Evolutionary conservation across 2,329 filamentous ascomycete species (phyloP).

Genomic region (Tolypocladium nubicola): DNA sequence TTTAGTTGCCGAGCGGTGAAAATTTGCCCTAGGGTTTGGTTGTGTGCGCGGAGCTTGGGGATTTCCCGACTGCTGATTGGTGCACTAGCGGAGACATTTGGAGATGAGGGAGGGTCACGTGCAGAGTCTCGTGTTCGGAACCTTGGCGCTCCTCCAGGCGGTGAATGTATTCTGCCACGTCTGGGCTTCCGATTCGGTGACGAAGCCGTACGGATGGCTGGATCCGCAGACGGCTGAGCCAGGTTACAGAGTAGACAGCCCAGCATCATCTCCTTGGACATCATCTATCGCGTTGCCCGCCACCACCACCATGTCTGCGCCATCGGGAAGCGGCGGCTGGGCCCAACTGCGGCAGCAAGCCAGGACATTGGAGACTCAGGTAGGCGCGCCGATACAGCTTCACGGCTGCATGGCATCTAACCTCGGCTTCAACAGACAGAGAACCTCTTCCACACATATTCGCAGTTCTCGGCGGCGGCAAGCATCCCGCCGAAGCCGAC

Average conservation of each 20-base stretch:
- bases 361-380: conserved; percentile 80
- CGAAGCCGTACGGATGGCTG: neutral
- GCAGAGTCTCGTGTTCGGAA: neutral
- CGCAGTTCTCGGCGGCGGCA: conserved; percentile 74
- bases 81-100: neutral
- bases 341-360: conserved; percentile 90
- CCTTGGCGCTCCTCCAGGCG: conserved; percentile 10
- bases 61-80: conserved; percentile 22
- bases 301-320: conserved; percentile 35
- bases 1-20: conserved; percentile 25
- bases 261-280: neutral
- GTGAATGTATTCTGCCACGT: conserved; percentile 13
- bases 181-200: neutral
- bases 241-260: neutral
- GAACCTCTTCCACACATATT: conserved; percentile 72
- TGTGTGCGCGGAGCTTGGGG: conserved; percentile 10
- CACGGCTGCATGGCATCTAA: neutral
- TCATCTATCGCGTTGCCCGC: neutral
- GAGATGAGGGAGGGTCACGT: conserved; percentile 12
- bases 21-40: conserved; percentile 28
- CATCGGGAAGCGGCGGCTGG: conserved; percentile 61
- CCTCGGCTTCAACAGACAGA: conserved; percentile 58
- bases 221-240: neutral
- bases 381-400: conserved; percentile 27
- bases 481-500: conserved; percentile 75